These are phyloP conservation scores for Pedinophyceae sp. DNA, from an alignment of 139 green algal genomes.

Conservation along the genomic window DNA sequence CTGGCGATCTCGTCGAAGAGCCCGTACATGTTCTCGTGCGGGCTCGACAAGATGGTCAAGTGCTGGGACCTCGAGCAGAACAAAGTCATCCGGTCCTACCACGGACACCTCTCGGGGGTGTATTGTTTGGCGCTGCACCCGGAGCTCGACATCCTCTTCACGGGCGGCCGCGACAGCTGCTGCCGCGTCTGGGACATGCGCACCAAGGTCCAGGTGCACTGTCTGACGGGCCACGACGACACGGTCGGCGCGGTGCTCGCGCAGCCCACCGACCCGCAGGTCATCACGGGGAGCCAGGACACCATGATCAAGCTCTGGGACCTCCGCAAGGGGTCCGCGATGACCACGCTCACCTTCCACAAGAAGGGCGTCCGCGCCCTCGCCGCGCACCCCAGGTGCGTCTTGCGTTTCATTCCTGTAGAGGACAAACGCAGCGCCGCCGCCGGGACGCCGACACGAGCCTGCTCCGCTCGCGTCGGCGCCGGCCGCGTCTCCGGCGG, in stretches of 20 bases:
- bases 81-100: conserved; percentile 96
- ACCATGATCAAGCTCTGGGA: conserved; percentile 74
- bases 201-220: conserved; percentile 76
- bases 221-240: conserved; percentile 79
- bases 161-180: conserved; percentile 51
- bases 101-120: conserved; percentile 93
- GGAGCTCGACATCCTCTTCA: conserved; percentile 86
- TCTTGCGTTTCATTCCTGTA: too few relatives aligned
- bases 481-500: too few relatives aligned
- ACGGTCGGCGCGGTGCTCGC: conserved; percentile 79
- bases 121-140: conserved; percentile 93
- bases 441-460: not conserved
- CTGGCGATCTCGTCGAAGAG: conserved; percentile 65
- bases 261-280: conserved; percentile 69
- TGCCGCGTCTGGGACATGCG: conserved; percentile 97
- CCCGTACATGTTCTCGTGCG: conserved; percentile 96
- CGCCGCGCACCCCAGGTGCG: conserved; percentile 62
- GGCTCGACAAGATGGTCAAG: conserved; percentile 96
- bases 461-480: too few relatives aligned
- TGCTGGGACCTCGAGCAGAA: conserved; percentile 99
- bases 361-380: conserved; percentile 79
- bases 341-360: conserved; percentile 88
- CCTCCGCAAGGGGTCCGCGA: conserved; percentile 38
- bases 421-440: too few relatives aligned
- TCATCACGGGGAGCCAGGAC: conserved; percentile 83